A percentile compares a stretch with the other conserved stretches of the same genome.
Conservation (phyloP, 371 early-diverging fungal species). For the Zychaea mexicana region DNA sequence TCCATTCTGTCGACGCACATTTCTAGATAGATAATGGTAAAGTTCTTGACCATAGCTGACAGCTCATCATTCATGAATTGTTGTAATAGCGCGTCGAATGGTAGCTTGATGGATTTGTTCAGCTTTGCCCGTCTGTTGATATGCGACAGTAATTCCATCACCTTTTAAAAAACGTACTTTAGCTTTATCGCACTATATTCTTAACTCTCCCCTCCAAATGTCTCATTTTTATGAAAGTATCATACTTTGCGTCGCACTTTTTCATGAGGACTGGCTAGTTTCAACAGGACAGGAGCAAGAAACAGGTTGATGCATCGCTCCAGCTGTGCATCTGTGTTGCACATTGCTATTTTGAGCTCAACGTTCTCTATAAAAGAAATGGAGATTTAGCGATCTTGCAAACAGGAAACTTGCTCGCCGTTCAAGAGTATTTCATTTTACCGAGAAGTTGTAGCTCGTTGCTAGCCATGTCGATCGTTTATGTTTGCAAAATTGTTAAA, state of each 20-base stretch:
- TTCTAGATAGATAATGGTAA: conserved; percentile 77
- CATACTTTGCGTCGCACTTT: conserved; percentile 51
- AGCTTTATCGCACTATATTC: background rate
- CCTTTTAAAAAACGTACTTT: conserved; percentile 36
- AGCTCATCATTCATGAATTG: conserved; percentile 46
- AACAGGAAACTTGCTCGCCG: background rate
- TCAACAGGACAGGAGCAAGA: conserved; percentile 77
- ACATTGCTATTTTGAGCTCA: conserved; percentile 85
- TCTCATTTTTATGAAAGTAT: background rate
- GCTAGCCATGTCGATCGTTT: conserved; percentile 13
- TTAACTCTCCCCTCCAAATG: background rate
- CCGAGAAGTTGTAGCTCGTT: conserved; percentile 48
- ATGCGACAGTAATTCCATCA: conserved; percentile 78
- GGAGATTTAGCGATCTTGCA: background rate
- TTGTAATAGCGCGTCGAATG: conserved; percentile 57
- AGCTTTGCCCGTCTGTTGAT: conserved; percentile 79
- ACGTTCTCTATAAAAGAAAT: conserved; percentile 67
- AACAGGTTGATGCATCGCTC: conserved; percentile 69
- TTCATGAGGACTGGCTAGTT: conserved; percentile 65
- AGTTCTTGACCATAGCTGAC: conserved; percentile 64
- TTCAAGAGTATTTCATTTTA: background rate
- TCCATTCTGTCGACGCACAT: conserved; percentile 61
- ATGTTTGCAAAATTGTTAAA: background rate
- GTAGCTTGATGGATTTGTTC: conserved; percentile 61
- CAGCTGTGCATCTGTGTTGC: conserved; percentile 74